Base-by-base conservation (phyloP, 108 stramenopile genomes). In the Schizochytrium sp. region DNA sequence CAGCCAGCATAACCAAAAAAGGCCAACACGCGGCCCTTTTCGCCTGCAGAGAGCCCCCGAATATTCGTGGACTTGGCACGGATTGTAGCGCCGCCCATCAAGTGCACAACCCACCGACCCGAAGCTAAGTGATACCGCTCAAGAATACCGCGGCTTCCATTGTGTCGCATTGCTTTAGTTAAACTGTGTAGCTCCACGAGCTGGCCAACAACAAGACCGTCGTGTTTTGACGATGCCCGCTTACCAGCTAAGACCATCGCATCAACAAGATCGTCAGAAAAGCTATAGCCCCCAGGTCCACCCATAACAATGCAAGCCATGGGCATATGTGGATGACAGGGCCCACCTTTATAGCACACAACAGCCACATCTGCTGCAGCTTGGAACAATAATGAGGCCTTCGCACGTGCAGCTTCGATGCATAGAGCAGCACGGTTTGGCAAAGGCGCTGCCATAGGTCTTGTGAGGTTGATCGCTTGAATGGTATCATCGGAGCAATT, bases 1-100 rank as follows among this genome's bases (percentile, higher is more conserved):
- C 91, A 91, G 41, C 91, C 45, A 4, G 91, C 91, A 38, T 91
- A 88, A n/a, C 91, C 91, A 57, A 88, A 91, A 41, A 91, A 91
- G 58, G 38, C 53, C 41, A 76, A 19, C 19, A 91, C 88, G 10
- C 46, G 69, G 40, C 88, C 91, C 44, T 40, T 69, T 44, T 69
- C 64, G 64, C 64, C 64, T 44, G 3, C 41, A 41, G 15, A 15
- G 4, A 44, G 49, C 40, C 3, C 69, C 3, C 49, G 55, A 19
- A 91, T 4, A 56, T 91, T 91, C 45, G 3, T 40, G 41, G 90
- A 57, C 28, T 60, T 57, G 1, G 88, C 69, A 4, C 17, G 15
- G 2, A 72, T 28, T 4, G 47, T 88, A 3, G n/a, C 58, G 47
- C 88, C 69, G 49, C 50, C 46, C 47, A 45, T 50, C 3, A 89